Evolutionary conservation across 257 asterid species (phyloP), one percentile per base, ranked within the genome.

Genomic region (Ilex asprella): DNA sequence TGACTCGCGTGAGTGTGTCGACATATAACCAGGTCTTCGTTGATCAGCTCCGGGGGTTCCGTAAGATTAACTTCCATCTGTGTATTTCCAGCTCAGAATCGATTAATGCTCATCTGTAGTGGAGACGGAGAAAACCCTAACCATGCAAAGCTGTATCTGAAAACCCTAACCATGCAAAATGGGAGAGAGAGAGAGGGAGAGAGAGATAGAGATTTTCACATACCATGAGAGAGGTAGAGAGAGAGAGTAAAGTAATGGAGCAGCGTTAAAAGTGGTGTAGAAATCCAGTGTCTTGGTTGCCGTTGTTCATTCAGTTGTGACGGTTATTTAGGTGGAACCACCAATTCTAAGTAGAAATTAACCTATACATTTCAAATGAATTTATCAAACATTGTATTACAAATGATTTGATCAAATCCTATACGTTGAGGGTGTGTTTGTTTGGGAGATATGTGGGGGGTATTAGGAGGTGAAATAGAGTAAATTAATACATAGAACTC

Each of bases 21-120:
- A 39, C 99, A 92, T 66, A 82, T 53, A 44, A 68, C 13, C 10
- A 66, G 32, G 7, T 52, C 73, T 9, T 66, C 12, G 10, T 44
- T 32, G 30, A 41, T 27, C 59, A 61, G 30, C n/a, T 59, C 44
- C 30, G 27, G 27, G 27, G 27, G 27, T 21, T 21, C 27, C 27
- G 49, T 49, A 12, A 49, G 14, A 12, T 49, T 49, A 6, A 12
- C 54, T 11, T 11, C 16, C 14, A 49, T 4, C 54, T 44, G 11
- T 7, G 13, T 44, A 11, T 49, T 49, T 4, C 54, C 16, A 1
- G 16, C 10, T 49, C 54, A 49, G 1, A 11, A 12, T 49, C 14
- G 10, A 49, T 12, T 49, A 49, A 6, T 11, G 3, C 3, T 21
- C 54, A 11, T 49, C 16, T 15, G n/a, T 11, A 3, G 14, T 49